These are phyloP conservation scores for Piper betle DNA, from an alignment of 164 flowering plant species.

Conservation along the genomic window DNA sequence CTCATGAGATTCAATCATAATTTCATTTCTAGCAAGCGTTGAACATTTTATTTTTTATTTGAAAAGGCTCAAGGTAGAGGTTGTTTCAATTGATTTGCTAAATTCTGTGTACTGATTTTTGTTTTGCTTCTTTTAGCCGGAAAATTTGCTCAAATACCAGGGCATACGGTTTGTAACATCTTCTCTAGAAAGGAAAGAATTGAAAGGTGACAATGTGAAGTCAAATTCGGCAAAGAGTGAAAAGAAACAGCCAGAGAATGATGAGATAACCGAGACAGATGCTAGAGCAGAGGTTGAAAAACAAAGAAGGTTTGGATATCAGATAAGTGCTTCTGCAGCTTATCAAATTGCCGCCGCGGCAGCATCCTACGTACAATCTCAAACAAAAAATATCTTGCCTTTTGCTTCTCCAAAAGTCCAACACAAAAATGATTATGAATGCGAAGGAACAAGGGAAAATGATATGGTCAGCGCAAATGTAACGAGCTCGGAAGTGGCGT, in stretches of 20 bases:
- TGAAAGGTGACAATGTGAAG: slow-evolving; percentile 30
- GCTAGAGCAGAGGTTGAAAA: slow-evolving; percentile 17
- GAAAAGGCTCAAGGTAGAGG: no score
- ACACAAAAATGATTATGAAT: slow-evolving; percentile 2
- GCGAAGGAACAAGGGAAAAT: slow-evolving; percentile 6
- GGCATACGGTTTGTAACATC: slow-evolving; percentile 65
- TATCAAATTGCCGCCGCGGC: slow-evolving; percentile 80
- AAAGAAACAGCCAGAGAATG: slow-evolving; percentile 18
- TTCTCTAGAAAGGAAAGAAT: slow-evolving; percentile 52
- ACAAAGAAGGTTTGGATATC: slow-evolving; percentile 21
- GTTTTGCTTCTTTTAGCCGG: slow-evolving; percentile 31
- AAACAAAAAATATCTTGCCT: slow-evolving; percentile 51
- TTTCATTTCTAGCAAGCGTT: no score
- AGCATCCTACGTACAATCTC: slow-evolving; percentile 81
- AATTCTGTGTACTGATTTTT: no score
- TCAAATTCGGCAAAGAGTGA: slow-evolving; percentile 24
- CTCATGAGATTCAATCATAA: no score
- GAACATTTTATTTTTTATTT: no score
- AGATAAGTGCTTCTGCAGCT: slow-evolving; percentile 55
- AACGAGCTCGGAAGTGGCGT: slow-evolving; percentile 41
- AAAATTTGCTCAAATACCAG: slow-evolving; percentile 38
- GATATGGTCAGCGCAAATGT: not conserved
- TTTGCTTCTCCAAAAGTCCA: slow-evolving; percentile 30
- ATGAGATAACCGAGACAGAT: slow-evolving; percentile 4
- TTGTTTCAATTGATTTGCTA: no score